phyloP scores from a whole-genome alignment of 768 basidiomycete genomes.

The Rhizopogon sp. region DNA sequence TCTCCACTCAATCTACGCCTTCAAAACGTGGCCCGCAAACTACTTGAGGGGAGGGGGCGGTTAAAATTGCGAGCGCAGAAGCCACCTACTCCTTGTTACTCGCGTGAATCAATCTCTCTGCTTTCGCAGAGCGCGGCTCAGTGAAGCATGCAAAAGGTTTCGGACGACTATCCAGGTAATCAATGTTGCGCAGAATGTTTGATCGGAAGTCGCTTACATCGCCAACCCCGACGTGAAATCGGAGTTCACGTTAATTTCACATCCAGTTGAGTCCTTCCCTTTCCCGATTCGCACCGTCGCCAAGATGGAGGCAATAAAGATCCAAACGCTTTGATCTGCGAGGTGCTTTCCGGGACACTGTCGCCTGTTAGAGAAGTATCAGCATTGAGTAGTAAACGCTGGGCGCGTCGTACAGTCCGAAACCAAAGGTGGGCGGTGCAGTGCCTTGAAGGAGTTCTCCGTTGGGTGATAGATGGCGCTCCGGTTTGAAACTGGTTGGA shows the following conservation, averaged over 20 bases:
- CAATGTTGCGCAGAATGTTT: neutral
- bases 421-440: constrained; percentile 11
- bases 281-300: constrained; percentile 23
- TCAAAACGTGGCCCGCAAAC: too few relatives aligned
- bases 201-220: constrained; percentile 9
- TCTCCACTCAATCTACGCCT: constrained; percentile 1
- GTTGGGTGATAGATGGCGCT: constrained; percentile 38
- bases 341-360: constrained; percentile 31
- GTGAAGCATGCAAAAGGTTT: constrained; percentile 22
- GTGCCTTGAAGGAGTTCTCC: constrained; percentile 11
- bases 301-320: constrained; percentile 25
- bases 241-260: constrained; percentile 18
- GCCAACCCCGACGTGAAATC: constrained; percentile 20
- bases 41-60: neutral
- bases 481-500: constrained; percentile 49
- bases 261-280: constrained; percentile 23
- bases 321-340: constrained; percentile 29
- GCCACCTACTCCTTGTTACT: neutral
- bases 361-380: constrained; percentile 14
- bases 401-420: constrained; percentile 18
- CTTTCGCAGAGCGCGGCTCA: constrained; percentile 8
- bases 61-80: neutral
- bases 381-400: neutral
- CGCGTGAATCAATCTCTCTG: constrained; percentile 12
- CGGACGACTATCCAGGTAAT: constrained; percentile 11